Base-by-base conservation (phyloP, 192 early-diverging fungal species). In the Backusella australiensis region DNA sequence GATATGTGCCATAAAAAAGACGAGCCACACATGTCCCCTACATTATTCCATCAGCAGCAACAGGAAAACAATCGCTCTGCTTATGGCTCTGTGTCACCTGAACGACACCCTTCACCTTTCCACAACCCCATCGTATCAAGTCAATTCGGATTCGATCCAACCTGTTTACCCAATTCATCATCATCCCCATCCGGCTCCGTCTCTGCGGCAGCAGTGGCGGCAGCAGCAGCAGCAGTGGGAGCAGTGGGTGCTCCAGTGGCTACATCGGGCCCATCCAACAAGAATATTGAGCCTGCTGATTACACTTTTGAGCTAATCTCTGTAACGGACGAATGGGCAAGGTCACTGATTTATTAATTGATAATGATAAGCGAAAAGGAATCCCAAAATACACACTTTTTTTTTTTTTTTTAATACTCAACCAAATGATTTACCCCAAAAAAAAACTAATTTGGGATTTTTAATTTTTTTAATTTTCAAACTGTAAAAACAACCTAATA, bases 241-340 rank as follows among this genome's bases (percentile, higher is more conserved):
- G 78, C 72, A 32, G 78, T 73, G 23, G 77, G 71, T 14, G 36
- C 66, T 4, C 73, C 78, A 0, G 39, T 74, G n/a, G 49, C 78
- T 19, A 56, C 52, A 36, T 52, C 72, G 26, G 75, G 69, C 23
- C 39, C 68, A 21, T 26, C 70, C 26, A 67, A 67, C 38, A 81
- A 81, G 68, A 36, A 19, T 42, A 77, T 81, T 53, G 80, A 81
- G 14, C 80, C 80, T 32, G 80, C 73, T 15, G 76, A 81, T 46
- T 81, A 81, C 34, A 81, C 80, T 11, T 81, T 81, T 77, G 80
- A 81, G 42, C 68, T 81, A 9, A 81, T 81, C 34, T 81, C 80
- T 34, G 76, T 81, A 9, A 76, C 72, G 32, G 80, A 81, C 42
- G 77, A 81, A 70, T 81, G 80, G 80, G 80, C 72, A 14, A 26